Conservation (phyloP, 1,139 yeast species). For the Diutina sp. region DNA sequence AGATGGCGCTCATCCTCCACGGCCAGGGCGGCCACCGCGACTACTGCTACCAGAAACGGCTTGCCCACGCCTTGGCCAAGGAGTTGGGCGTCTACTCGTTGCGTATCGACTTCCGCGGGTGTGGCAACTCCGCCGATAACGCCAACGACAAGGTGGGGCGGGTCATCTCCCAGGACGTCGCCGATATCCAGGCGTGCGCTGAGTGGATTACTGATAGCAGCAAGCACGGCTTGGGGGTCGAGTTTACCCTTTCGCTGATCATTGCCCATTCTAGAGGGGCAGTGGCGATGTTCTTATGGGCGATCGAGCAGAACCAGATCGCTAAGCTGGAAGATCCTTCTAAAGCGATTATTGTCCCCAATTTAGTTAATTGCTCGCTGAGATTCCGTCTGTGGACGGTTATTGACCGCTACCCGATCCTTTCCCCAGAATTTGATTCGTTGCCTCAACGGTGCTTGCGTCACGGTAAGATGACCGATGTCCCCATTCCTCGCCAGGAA, state of each 20-base stretch:
- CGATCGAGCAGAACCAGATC: slow-evolving; percentile 24
- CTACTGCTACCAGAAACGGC: slow-evolving; percentile 55
- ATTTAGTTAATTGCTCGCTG: slow-evolving; percentile 60
- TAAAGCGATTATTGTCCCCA: slow-evolving; percentile 36
- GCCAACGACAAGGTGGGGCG: slow-evolving; percentile 36
- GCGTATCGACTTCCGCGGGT: slow-evolving; percentile 76
- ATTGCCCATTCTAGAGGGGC: slow-evolving; percentile 76
- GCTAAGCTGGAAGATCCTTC: slow-evolving; percentile 8
- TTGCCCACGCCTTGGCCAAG: slow-evolving; percentile 51
- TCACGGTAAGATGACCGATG: slow-evolving; percentile 30
- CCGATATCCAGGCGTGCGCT: slow-evolving; percentile 47
- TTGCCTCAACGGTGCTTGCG: slow-evolving; percentile 26
- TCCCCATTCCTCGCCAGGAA: slow-evolving; percentile 39
- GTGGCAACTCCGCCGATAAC: slow-evolving; percentile 59
- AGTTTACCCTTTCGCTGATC: slow-evolving; percentile 38
- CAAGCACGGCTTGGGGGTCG: slow-evolving; percentile 22
- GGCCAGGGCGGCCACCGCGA: slow-evolving; percentile 82
- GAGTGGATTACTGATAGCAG: slow-evolving; percentile 27
- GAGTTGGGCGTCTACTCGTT: slow-evolving; percentile 50
- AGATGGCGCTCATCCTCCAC: slow-evolving; percentile 37
- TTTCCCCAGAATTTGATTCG: slow-evolving; percentile 9
- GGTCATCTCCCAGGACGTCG: slow-evolving; percentile 46
- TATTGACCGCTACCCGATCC: slow-evolving; percentile 18
- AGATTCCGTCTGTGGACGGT: slow-evolving; percentile 35
- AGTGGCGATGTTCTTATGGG: slow-evolving; percentile 71